A percentile compares a stretch with the other conserved stretches of the same genome.
phyloP scores from a whole-genome alignment of 768 basidiomycete species.

The Crassisporium funariophilum region DNA sequence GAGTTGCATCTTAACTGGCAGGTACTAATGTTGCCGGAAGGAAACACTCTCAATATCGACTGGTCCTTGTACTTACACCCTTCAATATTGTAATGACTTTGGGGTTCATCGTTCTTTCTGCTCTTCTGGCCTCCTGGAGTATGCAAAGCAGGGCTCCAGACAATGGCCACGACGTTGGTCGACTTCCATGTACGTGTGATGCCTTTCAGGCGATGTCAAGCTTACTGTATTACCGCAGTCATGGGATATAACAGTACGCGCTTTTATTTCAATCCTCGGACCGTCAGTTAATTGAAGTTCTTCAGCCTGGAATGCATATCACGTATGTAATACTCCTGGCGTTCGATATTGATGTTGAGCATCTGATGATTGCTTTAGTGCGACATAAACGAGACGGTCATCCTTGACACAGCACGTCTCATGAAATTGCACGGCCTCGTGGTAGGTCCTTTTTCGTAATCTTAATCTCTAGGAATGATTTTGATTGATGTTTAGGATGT shows the following conservation, averaged over 20 bases:
- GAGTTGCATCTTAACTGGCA: no score
- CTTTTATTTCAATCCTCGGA: constrained; percentile 1
- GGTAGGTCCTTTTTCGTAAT: constrained; percentile 31
- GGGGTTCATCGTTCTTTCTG: constrained; percentile 16
- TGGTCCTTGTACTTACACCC: constrained; percentile 24
- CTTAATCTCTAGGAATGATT: background rate
- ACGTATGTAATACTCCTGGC: constrained; percentile 36
- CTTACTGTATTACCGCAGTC: constrained; percentile 30
- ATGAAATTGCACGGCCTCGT: constrained; percentile 55
- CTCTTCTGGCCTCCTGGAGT: constrained; percentile 14
- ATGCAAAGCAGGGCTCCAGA: background rate
- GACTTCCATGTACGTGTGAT: constrained; percentile 27
- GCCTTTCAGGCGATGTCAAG: background rate
- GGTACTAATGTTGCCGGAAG: no score
- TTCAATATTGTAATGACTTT: constrained; percentile 21
- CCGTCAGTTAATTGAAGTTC: background rate
- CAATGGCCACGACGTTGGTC: constrained; percentile 12
- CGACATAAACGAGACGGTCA: constrained; percentile 54
- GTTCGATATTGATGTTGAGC: background rate
- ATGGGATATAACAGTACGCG: constrained; percentile 64
- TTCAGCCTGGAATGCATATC: constrained; percentile 65
- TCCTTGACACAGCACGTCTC: constrained; percentile 49
- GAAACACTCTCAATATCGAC: constrained; percentile 13
- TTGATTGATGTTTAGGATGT: constrained; percentile 47
- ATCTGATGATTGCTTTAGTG: constrained; percentile 40